Evolutionary conservation across 139 green algal genomes (phyloP), one percentile per base, ranked within the genome.

Genomic region (Desmodesmus armatus): DNA sequence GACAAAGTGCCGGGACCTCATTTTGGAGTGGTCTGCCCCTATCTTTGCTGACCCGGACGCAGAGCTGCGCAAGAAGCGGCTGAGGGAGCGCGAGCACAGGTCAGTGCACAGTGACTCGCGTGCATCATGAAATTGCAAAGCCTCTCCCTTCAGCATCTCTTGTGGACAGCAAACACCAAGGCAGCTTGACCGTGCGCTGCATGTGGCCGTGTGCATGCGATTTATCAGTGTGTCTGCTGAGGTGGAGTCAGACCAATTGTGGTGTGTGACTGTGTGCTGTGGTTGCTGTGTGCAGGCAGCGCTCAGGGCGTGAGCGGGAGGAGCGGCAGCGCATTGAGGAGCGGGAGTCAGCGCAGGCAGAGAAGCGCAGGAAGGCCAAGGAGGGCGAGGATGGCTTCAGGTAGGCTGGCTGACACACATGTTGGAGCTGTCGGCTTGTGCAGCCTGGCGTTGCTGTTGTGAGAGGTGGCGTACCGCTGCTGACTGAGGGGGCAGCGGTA

Each of bases 1-100:
- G 31, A 55, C 76, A 15, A 31, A 71, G 53, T 82, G 76, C 55
- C 76, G 76, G 3, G 76, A 82, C 55, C 55, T 82, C 11, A 82
- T 82, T 23, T 55, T 72, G 55, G 55, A 35, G 35, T 82, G 76
- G 76, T 82, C 76, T 13, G 76, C 76, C 41, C 76, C 76, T 29
- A 82, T 82, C 53, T 82, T 82, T 82, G 76, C 76, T 43, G 76
- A 82, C 76, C 71, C 55, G 33, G 76, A 71, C 40, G 76, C 71
- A 25, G 76, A 82, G 55, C 37, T 53, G 23, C 53, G 76, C 35
- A 82, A 82, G 40, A 43, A 55, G 55, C 37, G 76, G 55, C 76
- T 72, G 55, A 43, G 76, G 17, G 76, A 82, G 27, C 53, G 76
- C 25, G 76, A 53, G 40, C 76, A 82, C 76, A 82, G 76, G 76